phyloP scores from a whole-genome alignment of 2,329 filamentous ascomycete genomes.

The Claviceps sp. region DNA sequence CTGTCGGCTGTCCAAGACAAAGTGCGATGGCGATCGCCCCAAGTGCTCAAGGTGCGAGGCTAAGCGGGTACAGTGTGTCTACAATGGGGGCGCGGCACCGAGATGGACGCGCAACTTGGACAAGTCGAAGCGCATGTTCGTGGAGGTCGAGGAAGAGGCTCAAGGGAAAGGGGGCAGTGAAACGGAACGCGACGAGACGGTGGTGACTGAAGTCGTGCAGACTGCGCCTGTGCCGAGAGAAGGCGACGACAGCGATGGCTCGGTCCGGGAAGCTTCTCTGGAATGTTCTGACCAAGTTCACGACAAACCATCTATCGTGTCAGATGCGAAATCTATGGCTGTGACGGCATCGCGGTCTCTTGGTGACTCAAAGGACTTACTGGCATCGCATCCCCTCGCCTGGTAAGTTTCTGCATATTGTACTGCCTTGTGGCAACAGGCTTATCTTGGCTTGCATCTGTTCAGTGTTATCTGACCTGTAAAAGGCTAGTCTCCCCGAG shows the following conservation, averaged over 20 bases:
- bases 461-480: not conserved
- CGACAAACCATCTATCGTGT: constrained; percentile 1
- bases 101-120: constrained; percentile 23
- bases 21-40: constrained; percentile 28
- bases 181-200: not conserved
- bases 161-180: not conserved
- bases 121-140: constrained; percentile 5
- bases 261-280: not conserved
- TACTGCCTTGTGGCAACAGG: too few relatives aligned
- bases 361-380: not conserved
- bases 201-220: not conserved
- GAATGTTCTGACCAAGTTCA: not conserved
- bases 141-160: not conserved
- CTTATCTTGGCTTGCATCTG: too few relatives aligned
- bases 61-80: constrained; percentile 23
- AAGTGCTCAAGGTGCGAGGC: constrained; percentile 22
- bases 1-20: constrained; percentile 28
- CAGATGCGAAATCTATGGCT: not conserved
- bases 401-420: constrained; percentile 3
- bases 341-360: not conserved
- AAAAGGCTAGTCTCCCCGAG: constrained; percentile 20
- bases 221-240: not conserved
- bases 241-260: not conserved
- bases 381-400: constrained; percentile 2
- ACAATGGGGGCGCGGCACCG: constrained; percentile 24